A percentile compares a stretch with the other conserved stretches of the same genome.
phyloP scores from a whole-genome alignment of 2,329 filamentous ascomycete species.

The Aspergillus phoenicis region DNA sequence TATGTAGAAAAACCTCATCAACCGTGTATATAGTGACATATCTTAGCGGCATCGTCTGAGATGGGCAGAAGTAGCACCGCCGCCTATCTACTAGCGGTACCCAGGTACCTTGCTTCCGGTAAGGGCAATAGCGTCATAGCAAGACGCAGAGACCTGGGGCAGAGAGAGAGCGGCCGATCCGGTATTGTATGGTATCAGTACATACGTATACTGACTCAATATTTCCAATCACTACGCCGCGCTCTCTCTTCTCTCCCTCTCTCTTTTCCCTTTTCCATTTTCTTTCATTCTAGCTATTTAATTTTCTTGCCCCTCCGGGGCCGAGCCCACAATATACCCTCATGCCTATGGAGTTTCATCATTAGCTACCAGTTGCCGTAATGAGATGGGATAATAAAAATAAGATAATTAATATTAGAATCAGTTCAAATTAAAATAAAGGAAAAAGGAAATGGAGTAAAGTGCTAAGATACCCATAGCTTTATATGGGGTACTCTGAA shows the following conservation, averaged over 20 bases:
- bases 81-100: not conserved
- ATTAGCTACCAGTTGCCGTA: too few species aligned
- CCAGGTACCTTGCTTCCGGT: conserved; percentile 13
- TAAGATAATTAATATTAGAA: not conserved
- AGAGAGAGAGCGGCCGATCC: not conserved
- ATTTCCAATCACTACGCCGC: not conserved
- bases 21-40: not conserved
- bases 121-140: conserved; percentile 13
- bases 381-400: too few species aligned
- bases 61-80: not conserved
- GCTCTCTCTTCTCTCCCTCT: not conserved
- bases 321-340: not conserved
- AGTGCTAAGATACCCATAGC: not conserved
- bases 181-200: not conserved
- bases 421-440: not conserved
- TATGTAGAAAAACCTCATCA: not conserved
- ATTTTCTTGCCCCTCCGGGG: not conserved
- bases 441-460: not conserved
- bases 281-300: not conserved
- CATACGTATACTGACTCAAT: not conserved
- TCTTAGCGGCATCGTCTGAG: conserved; percentile 2
- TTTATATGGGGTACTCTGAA: not conserved
- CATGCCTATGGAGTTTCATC: not conserved
- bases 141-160: not conserved
- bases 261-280: not conserved